A percentile compares a stretch with the other conserved stretches of the same genome.
Conservation (phyloP, 108 stramenopile species). For the Cyclotella kingstonii region DNA sequence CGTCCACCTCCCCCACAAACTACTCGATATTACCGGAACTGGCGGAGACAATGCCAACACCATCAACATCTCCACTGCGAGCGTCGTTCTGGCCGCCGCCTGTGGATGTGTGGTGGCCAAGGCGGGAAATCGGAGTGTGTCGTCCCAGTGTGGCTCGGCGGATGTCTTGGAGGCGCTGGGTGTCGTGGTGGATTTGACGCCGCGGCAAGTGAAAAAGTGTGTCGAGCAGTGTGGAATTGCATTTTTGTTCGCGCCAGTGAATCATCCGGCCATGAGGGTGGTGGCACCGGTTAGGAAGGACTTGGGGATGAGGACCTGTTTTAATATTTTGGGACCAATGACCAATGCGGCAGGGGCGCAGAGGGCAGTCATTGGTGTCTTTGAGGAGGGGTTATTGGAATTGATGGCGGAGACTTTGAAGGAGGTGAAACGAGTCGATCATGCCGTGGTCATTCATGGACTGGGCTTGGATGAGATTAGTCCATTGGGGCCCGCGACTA, state of each 20-base stretch:
- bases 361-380: constrained; percentile 96
- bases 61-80: constrained; percentile 96
- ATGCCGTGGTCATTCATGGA: constrained; percentile 97
- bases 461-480: constrained; percentile 97
- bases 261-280: constrained; percentile 96
- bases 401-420: constrained; percentile 90
- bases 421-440: constrained; percentile 92
- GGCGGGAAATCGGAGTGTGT: constrained; percentile 95
- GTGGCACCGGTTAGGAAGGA: constrained; percentile 95
- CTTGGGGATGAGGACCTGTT: constrained; percentile 92
- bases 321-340: constrained; percentile 99
- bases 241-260: constrained; percentile 97
- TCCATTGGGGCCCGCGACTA: constrained; percentile 90
- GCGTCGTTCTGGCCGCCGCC: constrained; percentile 94
- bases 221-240: constrained; percentile 86
- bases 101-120: constrained; percentile 94
- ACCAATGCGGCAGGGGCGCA: constrained; percentile 97
- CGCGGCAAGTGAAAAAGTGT: constrained; percentile 87
- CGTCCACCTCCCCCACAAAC: constrained; percentile 63
- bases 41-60: constrained; percentile 99
- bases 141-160: constrained; percentile 86
- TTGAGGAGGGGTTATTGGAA: constrained; percentile 81
- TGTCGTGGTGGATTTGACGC: constrained; percentile 88
- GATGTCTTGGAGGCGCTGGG: constrained; percentile 96
- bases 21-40: constrained; percentile 98